Evolutionary conservation across 1,284 basidiomycete genomes (phyloP).

Genomic region (Cryptococcus jaspeensis): DNA sequence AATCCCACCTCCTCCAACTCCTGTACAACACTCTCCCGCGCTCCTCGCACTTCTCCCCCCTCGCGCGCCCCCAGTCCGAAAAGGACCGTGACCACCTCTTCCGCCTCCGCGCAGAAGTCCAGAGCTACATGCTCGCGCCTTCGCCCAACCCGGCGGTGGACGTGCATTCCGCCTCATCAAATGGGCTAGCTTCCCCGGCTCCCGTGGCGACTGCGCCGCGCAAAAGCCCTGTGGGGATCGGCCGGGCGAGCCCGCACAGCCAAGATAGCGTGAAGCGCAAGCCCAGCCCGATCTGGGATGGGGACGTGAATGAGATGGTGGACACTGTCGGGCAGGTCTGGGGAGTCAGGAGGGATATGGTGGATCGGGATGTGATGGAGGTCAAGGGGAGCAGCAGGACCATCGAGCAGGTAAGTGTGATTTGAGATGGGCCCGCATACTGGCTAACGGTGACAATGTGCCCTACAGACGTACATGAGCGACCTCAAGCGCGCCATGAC

Average conservation of each 20-base stretch:
- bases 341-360: conserved; percentile 28
- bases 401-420: conserved; percentile 37
- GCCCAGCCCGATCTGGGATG: conserved; percentile 29
- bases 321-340: conserved; percentile 41
- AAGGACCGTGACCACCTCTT: conserved; percentile 54
- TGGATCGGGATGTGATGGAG: conserved; percentile 37
- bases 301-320: conserved; percentile 26
- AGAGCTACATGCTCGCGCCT: conserved; percentile 30
- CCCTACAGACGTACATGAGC: conserved; percentile 36
- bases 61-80: conserved; percentile 35
- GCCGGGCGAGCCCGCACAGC: conserved; percentile 10
- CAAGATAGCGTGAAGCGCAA: conserved; percentile 25
- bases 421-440: background rate
- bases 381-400: conserved; percentile 25
- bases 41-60: conserved; percentile 37
- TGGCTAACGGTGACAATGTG: too few species aligned
- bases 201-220: background rate
- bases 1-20: conserved; percentile 43
- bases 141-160: conserved; percentile 17
- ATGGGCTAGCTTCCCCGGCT: conserved; percentile 3
- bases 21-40: conserved; percentile 40
- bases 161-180: background rate
- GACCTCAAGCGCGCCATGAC: conserved; percentile 40
- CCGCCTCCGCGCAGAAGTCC: conserved; percentile 47
- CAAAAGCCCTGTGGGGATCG: conserved; percentile 10